A percentile compares a stretch with the other conserved stretches of the same genome.
Conservation (phyloP, 108 stramenopile genomes). For the Mayamaea pseudoterrestris region DNA sequence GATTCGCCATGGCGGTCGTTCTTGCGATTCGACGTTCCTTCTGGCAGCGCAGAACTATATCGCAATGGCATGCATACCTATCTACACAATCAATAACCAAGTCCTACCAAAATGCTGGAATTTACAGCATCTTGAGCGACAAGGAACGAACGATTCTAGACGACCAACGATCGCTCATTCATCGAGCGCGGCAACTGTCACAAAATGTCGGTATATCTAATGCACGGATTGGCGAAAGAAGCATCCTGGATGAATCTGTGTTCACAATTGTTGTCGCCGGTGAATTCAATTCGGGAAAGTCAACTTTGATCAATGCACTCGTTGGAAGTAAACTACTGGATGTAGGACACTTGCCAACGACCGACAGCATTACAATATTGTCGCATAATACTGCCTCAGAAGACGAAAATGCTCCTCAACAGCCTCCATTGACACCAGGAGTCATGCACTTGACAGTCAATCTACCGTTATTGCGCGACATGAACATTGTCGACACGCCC, state of each 20-base stretch:
- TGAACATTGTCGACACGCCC: slow-evolving; percentile 74
- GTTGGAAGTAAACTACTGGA: slow-evolving; percentile 62
- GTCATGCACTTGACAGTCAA: slow-evolving; percentile 19
- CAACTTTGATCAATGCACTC: slow-evolving; percentile 71
- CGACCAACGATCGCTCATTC: slow-evolving; percentile 38
- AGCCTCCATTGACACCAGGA: not conserved
- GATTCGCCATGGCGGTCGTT: too few relatives aligned
- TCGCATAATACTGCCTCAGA: slow-evolving; percentile 9
- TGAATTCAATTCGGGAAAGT: slow-evolving; percentile 85
- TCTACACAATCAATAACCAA: too few relatives aligned
- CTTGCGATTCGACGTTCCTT: too few relatives aligned
- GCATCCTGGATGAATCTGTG: slow-evolving; percentile 16
- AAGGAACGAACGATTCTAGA: slow-evolving; percentile 40
- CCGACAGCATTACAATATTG: slow-evolving; percentile 58
- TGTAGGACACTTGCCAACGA: slow-evolving; percentile 69
- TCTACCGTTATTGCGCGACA: slow-evolving; percentile 46
- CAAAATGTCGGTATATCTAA: slow-evolving; percentile 28
- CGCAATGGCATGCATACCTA: too few relatives aligned
- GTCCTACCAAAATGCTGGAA: slow-evolving; percentile 10
- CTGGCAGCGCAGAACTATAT: too few relatives aligned
- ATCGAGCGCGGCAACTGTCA: slow-evolving; percentile 30
- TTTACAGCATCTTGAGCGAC: slow-evolving; percentile 41
- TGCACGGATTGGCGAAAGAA: not conserved
- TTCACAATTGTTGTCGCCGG: slow-evolving; percentile 75
- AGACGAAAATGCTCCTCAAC: not conserved